Evolutionary conservation across 192 early-diverging fungal genomes (phyloP).

Genomic region (Rhizophlyctis rosea): DNA sequence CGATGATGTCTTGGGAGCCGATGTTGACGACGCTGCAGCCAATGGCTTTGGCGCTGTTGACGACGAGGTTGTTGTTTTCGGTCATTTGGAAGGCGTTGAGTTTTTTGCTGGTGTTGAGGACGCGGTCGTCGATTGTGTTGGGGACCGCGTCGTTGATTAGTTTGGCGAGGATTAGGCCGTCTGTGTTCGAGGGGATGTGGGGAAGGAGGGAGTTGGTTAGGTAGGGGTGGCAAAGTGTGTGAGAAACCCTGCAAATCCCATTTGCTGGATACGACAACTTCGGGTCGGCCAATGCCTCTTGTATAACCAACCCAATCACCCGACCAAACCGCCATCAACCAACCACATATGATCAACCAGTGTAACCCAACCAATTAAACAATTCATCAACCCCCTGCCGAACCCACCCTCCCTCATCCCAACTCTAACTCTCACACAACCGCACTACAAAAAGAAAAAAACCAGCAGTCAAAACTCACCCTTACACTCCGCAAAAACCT

Average conservation of each 20-base stretch:
- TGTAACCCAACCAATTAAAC: too few species aligned
- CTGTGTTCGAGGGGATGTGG: conserved; percentile 9
- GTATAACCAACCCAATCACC: too few species aligned
- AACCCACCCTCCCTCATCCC: too few species aligned
- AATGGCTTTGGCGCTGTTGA: conserved; percentile 99
- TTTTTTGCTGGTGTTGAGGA: conserved; percentile 85
- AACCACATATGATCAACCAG: conserved; percentile 2
- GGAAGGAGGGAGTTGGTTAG: neutral
- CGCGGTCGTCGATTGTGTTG: conserved; percentile 98
- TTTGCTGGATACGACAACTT: neutral
- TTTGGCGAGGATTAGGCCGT: conserved; percentile 90
- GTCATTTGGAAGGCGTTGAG: conserved; percentile 94
- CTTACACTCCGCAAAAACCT: conserved; percentile 93
- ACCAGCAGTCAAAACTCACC: conserved; percentile 42
- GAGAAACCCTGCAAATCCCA: neutral
- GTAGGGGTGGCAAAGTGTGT: neutral
- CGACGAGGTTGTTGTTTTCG: conserved; percentile 99
- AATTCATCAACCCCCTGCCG: too few species aligned
- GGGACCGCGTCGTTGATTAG: conserved; percentile 97
- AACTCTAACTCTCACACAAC: too few species aligned
- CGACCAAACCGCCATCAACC: too few species aligned
- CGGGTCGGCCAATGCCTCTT: too few species aligned
- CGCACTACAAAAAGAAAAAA: too few species aligned
- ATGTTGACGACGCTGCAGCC: conserved; percentile 98
- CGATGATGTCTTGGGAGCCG: conserved; percentile 93